Base-by-base conservation (phyloP, 2,329 filamentous ascomycete genomes). In the Diaporthe citriasiana region DNA sequence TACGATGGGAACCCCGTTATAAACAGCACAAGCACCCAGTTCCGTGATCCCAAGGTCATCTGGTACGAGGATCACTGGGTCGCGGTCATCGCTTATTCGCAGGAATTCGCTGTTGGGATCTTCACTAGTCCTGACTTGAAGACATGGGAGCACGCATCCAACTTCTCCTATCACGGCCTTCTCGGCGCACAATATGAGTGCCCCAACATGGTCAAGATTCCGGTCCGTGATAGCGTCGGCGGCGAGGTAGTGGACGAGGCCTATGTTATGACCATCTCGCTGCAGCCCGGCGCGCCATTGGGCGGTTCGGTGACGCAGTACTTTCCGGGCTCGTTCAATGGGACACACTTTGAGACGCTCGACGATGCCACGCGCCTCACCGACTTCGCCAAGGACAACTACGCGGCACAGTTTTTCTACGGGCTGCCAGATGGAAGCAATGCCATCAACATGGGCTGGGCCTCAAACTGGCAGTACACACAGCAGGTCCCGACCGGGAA, bases 31-130 rank as follows among this genome's bases (percentile, higher is more conserved):
- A 85, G 87, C 25, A 84, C 81, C 8, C 86, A 91, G 76, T 93
- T 93, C 82, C 88, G 91, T 33, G 91, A 93, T 76, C 91, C 92
- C 1, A 91, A 93, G 77, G 90, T 93, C 2, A 84, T 91, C 57
- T 89, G 89, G 84, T 88, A 91, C 75, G 82, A 85, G 1, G 79
- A 86, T 55, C 82, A 84, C 25, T 93, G 91, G 91, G 87, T 90
- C 51, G 89, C 90, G 86, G 85, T 87, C 0, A 76, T 91, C 3
- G 84, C 90, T 0, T 91, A 89, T 72, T 80, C 88, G 1, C 81
- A 85, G 47, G 89, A 91, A 50, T 91, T 89, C 75, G 82, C 84
- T 13, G 84, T 93, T 57, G 89, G 88, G n/a, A 85, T 93, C 76
- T 93, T 86, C 80, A 91, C 89, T 1, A 91, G 89, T 1, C 83